These are phyloP conservation scores for Phytophthora pisi DNA, from an alignment of 352 stramenopile species.

Conservation along the genomic window DNA sequence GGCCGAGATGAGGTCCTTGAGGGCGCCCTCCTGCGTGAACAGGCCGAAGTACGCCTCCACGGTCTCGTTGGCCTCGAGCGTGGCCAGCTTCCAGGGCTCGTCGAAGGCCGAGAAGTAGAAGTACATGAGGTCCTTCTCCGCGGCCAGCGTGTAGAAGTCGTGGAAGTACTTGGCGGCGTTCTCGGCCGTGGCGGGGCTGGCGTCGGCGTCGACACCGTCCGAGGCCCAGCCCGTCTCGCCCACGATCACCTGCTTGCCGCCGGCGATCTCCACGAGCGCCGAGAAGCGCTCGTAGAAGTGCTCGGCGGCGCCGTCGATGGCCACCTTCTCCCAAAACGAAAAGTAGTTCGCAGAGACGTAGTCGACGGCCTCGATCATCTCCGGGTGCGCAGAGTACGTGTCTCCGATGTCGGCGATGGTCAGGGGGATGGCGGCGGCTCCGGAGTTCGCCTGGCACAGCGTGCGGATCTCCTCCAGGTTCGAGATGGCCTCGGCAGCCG, in stretches of 20 bases:
- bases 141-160: slow-evolving; percentile 66
- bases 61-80: slow-evolving; percentile 53
- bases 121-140: slow-evolving; percentile 55
- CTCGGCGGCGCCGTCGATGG: slow-evolving; percentile 40
- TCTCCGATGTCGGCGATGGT: slow-evolving; percentile 72
- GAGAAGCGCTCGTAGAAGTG: slow-evolving; percentile 57
- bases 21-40: slow-evolving; percentile 48
- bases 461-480: slow-evolving; percentile 68
- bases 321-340: slow-evolving; percentile 67
- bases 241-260: slow-evolving; percentile 62
- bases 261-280: slow-evolving; percentile 36
- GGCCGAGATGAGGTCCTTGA: slow-evolving; percentile 53
- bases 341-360: slow-evolving; percentile 71
- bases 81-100: slow-evolving; percentile 62
- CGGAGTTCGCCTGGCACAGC: slow-evolving; percentile 38
- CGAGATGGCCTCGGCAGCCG: slow-evolving; percentile 40
- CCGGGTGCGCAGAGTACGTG: slow-evolving; percentile 54
- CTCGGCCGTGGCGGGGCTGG: slow-evolving; percentile 40
- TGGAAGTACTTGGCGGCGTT: slow-evolving; percentile 61
- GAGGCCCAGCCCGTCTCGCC: slow-evolving; percentile 74
- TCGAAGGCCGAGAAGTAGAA: slow-evolving; percentile 79
- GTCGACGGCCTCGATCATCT: slow-evolving; percentile 64
- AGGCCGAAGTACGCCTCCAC: slow-evolving; percentile 79
- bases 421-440: slow-evolving; percentile 44
- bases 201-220: slow-evolving; percentile 34